phyloP scores from a whole-genome alignment of 345 rosid species.

The Microcos paniculata region DNA sequence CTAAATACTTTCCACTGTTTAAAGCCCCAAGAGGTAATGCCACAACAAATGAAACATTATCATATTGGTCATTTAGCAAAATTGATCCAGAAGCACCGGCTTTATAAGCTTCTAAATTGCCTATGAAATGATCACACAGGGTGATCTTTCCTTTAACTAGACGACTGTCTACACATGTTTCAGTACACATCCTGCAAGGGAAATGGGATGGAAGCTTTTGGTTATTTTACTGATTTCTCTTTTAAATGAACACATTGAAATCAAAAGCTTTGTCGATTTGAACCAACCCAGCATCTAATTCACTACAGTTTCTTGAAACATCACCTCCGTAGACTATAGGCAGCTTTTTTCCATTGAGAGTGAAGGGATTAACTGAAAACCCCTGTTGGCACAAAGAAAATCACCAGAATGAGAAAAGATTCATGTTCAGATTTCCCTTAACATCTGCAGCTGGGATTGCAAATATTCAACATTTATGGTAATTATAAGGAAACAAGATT shows the following conservation, averaged over 20 bases:
- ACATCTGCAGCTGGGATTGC: too few species aligned
- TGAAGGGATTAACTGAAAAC: slow-evolving; percentile 46
- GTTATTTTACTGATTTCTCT: background rate
- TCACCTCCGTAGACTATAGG: slow-evolving; percentile 43
- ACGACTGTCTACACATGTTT: slow-evolving; percentile 25
- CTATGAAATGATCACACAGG: slow-evolving; percentile 24
- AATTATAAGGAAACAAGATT: background rate
- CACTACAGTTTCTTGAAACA: background rate
- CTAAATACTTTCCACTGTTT: background rate
- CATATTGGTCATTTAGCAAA: background rate
- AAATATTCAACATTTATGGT: too few species aligned
- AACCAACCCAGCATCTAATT: slow-evolving; percentile 11
- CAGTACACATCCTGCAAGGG: slow-evolving; percentile 40
- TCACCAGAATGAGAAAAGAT: background rate
- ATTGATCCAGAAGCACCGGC: slow-evolving; percentile 44
- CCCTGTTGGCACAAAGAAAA: slow-evolving; percentile 30
- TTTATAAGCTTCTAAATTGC: background rate
- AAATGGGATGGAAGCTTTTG: background rate
- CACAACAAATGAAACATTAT: slow-evolving; percentile 14
- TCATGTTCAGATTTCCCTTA: too few species aligned
- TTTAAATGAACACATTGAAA: slow-evolving; percentile 3
- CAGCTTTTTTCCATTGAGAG: slow-evolving; percentile 30
- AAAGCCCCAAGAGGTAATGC: slow-evolving; percentile 25
- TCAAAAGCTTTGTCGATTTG: background rate
- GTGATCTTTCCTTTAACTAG: slow-evolving; percentile 59